These are phyloP conservation scores for Fonsecaea monophora DNA, from an alignment of 2,329 filamentous ascomycete genomes.

Conservation along the genomic window DNA sequence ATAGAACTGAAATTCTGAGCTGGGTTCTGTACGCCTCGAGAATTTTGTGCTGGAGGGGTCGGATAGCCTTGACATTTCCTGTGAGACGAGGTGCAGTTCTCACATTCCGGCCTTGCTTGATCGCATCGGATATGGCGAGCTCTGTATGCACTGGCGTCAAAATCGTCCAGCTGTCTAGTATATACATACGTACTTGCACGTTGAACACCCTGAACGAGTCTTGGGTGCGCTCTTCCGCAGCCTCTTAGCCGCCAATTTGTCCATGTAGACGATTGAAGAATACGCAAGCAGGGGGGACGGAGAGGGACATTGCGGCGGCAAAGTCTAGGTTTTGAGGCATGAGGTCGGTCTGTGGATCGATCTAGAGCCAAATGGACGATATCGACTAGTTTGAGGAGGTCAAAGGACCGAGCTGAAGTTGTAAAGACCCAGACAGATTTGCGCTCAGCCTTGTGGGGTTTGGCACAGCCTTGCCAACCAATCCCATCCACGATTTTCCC, in stretches of 20 bases:
- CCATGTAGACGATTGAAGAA: neutral
- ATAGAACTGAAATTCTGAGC: constrained; percentile 5
- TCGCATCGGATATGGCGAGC: constrained; percentile 27
- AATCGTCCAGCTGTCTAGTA: neutral
- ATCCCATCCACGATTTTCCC: neutral
- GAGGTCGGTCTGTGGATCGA: neutral
- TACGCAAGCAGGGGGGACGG: neutral
- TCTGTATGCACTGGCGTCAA: constrained; percentile 3
- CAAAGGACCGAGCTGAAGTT: neutral
- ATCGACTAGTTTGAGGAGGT: neutral
- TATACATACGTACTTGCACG: constrained; percentile 30
- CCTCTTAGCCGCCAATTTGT: constrained; percentile 1
- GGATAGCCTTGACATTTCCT: constrained; percentile 66
- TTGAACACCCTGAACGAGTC: constrained; percentile 30
- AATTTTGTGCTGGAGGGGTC: constrained; percentile 43
- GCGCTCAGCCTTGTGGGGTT: constrained; percentile 9
- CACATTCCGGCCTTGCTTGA: constrained; percentile 45
- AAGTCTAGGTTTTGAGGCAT: neutral
- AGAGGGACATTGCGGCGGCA: neutral
- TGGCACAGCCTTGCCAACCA: neutral
- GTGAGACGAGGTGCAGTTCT: constrained; percentile 64
- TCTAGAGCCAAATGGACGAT: neutral
- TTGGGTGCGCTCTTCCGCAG: constrained; percentile 28
- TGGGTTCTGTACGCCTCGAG: neutral
- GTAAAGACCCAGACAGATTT: neutral